Base-by-base conservation (phyloP, 2,329 filamentous ascomycete genomes). In the Apiospora kogelbergensis region DNA sequence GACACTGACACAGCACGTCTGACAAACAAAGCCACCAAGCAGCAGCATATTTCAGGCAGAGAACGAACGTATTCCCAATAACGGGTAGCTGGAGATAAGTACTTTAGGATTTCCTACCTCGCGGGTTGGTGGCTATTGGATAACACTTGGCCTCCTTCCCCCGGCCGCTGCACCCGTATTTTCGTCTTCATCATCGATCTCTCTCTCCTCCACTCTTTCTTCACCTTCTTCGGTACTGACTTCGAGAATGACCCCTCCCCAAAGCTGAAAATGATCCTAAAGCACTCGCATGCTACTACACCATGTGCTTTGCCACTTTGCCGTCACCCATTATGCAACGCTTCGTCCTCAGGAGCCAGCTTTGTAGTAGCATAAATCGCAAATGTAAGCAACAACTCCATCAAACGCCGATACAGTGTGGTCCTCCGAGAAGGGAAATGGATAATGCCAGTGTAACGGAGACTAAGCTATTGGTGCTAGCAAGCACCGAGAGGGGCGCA, bases 61-160 rank as follows among this genome's bases (percentile, higher is more conserved):
- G 22, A 15, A 9, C 33, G 33, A 53, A 17, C 46, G n/a, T n/a
- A n/a, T 37, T 57, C 20, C 26, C 63, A 24, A 64, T 63, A 33
- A 24, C 26, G 30, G 13, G 30, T 33, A 24, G n/a, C 44, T 67
- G 33, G 67, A 63, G 66, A 66, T 69, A 69, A 68, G 72, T 72
- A 70, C 66, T 71, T 72, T 73, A 74, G 73, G 72, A 60, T 71
- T 74, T 72, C 72, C 71, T 71, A 73, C 73, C 69, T 70, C 67
- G 69, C 57, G 30, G 30, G 30, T 30, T n/a, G 53, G 53, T 30
- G 30, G 53, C 53, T 60, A 60, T 37, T 26, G 53, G 53, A 60
- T 17, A 60, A 37, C 17, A 30, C 33, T 20, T 33, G 48, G 48
- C 26, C 64, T 66, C 63, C 37, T 42, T 33, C 30, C 17, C 33